A percentile compares a stretch with the other conserved stretches of the same genome.
phyloP scores from a whole-genome alignment of 805 yeast species.

The Lachancea meyersii region DNA sequence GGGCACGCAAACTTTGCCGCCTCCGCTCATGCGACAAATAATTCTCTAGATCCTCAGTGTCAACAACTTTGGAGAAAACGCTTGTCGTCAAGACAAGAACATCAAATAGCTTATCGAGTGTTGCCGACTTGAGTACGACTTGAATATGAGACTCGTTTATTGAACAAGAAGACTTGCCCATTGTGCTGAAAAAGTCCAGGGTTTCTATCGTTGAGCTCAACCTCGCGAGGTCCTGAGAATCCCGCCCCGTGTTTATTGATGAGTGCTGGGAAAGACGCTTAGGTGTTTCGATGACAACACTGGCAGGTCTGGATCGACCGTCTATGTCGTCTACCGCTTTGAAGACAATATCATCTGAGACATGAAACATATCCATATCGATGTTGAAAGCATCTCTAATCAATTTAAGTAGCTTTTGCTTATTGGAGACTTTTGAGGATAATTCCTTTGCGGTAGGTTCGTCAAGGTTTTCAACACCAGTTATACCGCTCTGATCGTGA shows the following conservation, averaged over 20 bases:
- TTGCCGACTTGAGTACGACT: conserved; percentile 60
- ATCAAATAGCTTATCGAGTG: conserved; percentile 72
- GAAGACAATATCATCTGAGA: conserved; percentile 51
- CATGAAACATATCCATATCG: conserved; percentile 50
- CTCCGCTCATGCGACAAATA: conserved; percentile 32
- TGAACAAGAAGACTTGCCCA: conserved; percentile 30
- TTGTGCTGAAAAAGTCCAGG: conserved; percentile 29
- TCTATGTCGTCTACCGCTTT: conserved; percentile 42
- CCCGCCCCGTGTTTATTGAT: conserved; percentile 14
- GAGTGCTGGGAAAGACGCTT: conserved; percentile 38
- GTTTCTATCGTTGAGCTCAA: conserved; percentile 26
- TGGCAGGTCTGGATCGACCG: conserved; percentile 38
- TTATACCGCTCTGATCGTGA: conserved; percentile 27
- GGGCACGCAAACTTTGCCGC: conserved; percentile 4
- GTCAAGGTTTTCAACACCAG: conserved; percentile 46
- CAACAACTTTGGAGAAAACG: conserved; percentile 45
- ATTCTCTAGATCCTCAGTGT: conserved; percentile 38
- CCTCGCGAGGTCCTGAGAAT: conserved; percentile 21
- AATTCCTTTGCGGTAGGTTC: conserved; percentile 25
- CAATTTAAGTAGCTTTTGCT: conserved; percentile 47
- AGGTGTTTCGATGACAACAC: conserved; percentile 43
- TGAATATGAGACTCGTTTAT: conserved; percentile 33
- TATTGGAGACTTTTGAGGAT: conserved; percentile 25
- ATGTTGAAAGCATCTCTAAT: conserved; percentile 60
- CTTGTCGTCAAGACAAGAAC: conserved; percentile 66